Evolutionary conservation across 1,284 basidiomycete genomes (phyloP), one percentile per base, ranked within the genome.

Genomic region (Ustilago lituana): DNA sequence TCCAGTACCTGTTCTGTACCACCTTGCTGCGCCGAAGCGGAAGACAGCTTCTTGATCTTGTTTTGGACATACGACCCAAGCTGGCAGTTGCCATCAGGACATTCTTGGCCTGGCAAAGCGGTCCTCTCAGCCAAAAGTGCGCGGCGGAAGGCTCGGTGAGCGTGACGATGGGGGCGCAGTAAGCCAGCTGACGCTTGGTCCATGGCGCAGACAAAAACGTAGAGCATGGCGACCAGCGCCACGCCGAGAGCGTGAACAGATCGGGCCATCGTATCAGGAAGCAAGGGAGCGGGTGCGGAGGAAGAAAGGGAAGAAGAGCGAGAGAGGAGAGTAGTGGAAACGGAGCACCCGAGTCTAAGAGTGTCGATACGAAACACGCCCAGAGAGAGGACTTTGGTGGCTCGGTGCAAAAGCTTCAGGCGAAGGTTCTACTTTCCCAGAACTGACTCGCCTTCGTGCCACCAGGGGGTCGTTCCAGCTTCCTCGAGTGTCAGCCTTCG

Each of bases 181-280:
- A 51, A 17, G 4, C 24, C 39, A 11, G 62, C 62, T 2, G 48
- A 55, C 27, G 24, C 55, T 12, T 11, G 20, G 11, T 22, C 27
- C 1, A 15, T 2, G 1, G 8, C n/a, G 10, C 24, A 45, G 10
- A 41, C 14, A 6, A 23, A 37, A 4, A 52, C 9, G 4, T 29
- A 39, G 9, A 55, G 26, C 41, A 51, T 41, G 48, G 51, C 62
- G 62, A 55, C 62, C 62, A 65, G 62, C 62, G 56, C 62, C 52
- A 59, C 38, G 29, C 47, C 51, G n/a, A 53, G 12, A 29, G 33
- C 9, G n/a, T 29, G 26, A 12, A 27, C 6, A 7, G 41, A 15
- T 26, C 32, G 20, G 3, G 29, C 27, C 62, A 65, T 59, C 43
- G 29, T 54, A 17, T 9, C 46, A 15, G 29, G 11, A 14, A n/a